Evolutionary conservation across 2,329 filamentous ascomycete species (phyloP).

Genomic region (Sporothrix pallida): DNA sequence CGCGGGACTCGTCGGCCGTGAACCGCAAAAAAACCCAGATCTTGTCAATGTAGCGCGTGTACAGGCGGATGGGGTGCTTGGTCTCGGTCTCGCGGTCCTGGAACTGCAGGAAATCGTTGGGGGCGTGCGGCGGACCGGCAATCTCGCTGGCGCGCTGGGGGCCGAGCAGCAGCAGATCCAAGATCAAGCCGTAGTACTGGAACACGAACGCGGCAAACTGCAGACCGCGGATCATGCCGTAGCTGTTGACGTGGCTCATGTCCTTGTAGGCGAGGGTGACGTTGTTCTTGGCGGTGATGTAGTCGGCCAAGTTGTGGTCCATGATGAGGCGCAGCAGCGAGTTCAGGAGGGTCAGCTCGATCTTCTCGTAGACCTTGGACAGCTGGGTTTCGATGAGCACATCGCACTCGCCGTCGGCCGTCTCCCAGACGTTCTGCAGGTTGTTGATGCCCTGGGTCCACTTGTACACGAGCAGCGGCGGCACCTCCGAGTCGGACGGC

Average conservation of each 20-base stretch:
- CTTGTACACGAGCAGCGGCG: conserved; percentile 92
- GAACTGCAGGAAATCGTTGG: conserved; percentile 98
- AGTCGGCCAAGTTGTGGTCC: conserved; percentile 99
- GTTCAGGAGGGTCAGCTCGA: conserved; percentile 94
- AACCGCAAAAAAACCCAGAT: conserved; percentile 99
- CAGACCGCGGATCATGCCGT: conserved; percentile 95
- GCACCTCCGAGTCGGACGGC: conserved; percentile 96
- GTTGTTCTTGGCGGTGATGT: conserved; percentile 99
- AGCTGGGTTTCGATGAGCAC: conserved; percentile 98
- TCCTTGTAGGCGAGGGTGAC: conserved; percentile 99
- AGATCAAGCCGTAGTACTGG: conserved; percentile 95
- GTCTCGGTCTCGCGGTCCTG: conserved; percentile 90
- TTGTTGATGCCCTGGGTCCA: conserved; percentile 99
- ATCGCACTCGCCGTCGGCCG: conserved; percentile 92
- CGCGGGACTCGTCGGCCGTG: conserved; percentile 88
- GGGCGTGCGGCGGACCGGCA: conserved; percentile 88
- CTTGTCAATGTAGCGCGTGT: conserved; percentile 96
- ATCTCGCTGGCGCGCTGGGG: conserved; percentile 97
- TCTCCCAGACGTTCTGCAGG: conserved; percentile 91
- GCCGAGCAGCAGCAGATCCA: conserved; percentile 89
- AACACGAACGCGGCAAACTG: conserved; percentile 99
- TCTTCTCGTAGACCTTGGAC: conserved; percentile 99
- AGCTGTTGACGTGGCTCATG: conserved; percentile 99
- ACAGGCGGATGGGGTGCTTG: conserved; percentile 93
- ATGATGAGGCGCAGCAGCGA: conserved; percentile 92